Evolutionary conservation across 306 rosid genomes (phyloP).

Genomic region (Vigna angularis): DNA sequence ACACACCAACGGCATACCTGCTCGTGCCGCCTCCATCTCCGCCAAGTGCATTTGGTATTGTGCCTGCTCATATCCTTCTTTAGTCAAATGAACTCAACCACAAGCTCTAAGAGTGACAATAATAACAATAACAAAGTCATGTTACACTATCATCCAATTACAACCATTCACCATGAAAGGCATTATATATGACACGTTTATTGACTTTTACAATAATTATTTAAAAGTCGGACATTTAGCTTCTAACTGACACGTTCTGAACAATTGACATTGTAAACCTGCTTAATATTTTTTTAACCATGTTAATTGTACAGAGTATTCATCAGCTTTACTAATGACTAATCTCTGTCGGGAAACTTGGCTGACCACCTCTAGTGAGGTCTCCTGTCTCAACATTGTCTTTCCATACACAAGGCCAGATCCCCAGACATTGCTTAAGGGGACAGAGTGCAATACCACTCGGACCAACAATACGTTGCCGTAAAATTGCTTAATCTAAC

Average conservation of each 20-base stretch:
- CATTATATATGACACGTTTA: no score
- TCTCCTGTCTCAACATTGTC: no score
- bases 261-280: not conserved
- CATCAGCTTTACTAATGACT: no score
- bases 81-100: not conserved
- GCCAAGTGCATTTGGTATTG: constrained; percentile 87
- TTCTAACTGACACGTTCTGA: not conserved
- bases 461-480: no score
- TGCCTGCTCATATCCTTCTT: constrained; percentile 49
- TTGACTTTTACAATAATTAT: no score
- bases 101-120: not conserved
- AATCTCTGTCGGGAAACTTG: no score
- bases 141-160: not conserved
- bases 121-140: not conserved
- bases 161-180: not conserved
- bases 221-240: no score
- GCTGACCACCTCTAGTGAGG: no score
- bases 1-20: constrained; percentile 87
- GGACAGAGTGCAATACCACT: no score
- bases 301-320: not conserved
- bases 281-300: not conserved
- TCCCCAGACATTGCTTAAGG: no score
- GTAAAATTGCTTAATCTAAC: not conserved
- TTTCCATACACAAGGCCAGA: no score
- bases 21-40: constrained; percentile 95